A percentile compares a stretch with the other conserved stretches of the same genome.
Conservation (phyloP, 306 rosid genomes). For the Crotalaria pallida region DNA sequence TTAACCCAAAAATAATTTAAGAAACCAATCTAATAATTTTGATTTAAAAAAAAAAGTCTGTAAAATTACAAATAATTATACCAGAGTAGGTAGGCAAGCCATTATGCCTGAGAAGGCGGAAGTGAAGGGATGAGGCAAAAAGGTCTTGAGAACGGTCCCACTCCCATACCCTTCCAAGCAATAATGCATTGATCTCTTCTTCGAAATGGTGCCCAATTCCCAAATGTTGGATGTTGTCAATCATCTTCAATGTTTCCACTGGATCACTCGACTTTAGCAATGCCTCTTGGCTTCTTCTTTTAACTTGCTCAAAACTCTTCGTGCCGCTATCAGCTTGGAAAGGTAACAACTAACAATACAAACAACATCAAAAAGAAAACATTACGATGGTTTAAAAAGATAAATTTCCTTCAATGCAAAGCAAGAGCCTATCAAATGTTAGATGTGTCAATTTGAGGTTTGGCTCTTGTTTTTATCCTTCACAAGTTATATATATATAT, state of each 20-base stretch:
- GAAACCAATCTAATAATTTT: no score
- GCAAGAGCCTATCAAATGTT: not conserved
- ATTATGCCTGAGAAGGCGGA: conserved; percentile 30
- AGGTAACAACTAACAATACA: not conserved
- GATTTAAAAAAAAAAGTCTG: not conserved
- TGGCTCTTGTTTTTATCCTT: no score
- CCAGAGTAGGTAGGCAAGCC: conserved; percentile 21
- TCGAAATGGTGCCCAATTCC: conserved; percentile 33
- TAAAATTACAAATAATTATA: not conserved
- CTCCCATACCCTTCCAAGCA: not conserved
- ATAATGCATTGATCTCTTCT: conserved; percentile 10
- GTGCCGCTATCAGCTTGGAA: not conserved
- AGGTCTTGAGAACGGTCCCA: conserved; percentile 23
- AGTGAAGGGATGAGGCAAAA: conserved; percentile 33
- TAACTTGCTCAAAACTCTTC: not conserved
- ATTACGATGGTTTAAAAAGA: not conserved
- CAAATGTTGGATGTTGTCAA: conserved; percentile 32
- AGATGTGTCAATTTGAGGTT: not conserved
- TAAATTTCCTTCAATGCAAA: not conserved
- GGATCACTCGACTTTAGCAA: conserved; percentile 12
- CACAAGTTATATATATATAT: no score
- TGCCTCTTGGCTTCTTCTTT: not conserved
- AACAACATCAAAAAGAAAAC: not conserved
- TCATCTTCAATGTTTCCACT: conserved; percentile 18
- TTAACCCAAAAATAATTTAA: no score